Percentiles rank a stretch among this genome's conserved stretches.
Evolutionary conservation across 371 early-diverging fungal species (phyloP).

Genomic region (Mucor plumbeus): DNA sequence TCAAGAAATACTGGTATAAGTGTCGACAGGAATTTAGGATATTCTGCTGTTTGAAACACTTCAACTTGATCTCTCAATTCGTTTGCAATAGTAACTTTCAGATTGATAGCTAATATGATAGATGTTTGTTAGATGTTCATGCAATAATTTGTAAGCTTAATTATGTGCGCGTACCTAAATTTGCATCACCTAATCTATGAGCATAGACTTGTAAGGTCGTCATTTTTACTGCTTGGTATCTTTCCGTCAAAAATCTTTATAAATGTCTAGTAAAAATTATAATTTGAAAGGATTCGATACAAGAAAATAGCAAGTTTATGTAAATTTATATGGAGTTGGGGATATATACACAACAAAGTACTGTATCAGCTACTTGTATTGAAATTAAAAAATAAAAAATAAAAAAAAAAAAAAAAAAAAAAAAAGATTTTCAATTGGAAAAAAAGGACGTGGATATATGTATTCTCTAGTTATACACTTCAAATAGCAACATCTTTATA

Average conservation of each 20-base stretch:
- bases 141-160: neutral
- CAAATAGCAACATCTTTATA: neutral
- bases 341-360: constrained; percentile 2
- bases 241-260: neutral
- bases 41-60: constrained; percentile 84
- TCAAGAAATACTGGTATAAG: constrained; percentile 86
- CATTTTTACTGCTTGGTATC: constrained; percentile 24
- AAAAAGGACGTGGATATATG: neutral
- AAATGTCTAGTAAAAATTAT: neutral
- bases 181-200: constrained; percentile 68
- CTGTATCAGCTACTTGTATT: neutral
- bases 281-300: neutral
- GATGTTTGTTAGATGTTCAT: neutral
- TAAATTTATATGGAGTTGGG: neutral
- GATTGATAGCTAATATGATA: constrained; percentile 44
- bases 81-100: constrained; percentile 85
- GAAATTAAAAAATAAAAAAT: too few species aligned
- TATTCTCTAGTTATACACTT: neutral
- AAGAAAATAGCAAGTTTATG: neutral
- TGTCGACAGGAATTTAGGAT: constrained; percentile 75
- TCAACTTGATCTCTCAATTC: constrained; percentile 93
- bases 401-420: neutral
- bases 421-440: too few species aligned
- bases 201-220: constrained; percentile 73
- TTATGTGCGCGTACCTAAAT: constrained; percentile 44